These are phyloP conservation scores for Blastobotrys petasosporus DNA, from an alignment of 1,139 yeast species.

Conservation along the genomic window DNA sequence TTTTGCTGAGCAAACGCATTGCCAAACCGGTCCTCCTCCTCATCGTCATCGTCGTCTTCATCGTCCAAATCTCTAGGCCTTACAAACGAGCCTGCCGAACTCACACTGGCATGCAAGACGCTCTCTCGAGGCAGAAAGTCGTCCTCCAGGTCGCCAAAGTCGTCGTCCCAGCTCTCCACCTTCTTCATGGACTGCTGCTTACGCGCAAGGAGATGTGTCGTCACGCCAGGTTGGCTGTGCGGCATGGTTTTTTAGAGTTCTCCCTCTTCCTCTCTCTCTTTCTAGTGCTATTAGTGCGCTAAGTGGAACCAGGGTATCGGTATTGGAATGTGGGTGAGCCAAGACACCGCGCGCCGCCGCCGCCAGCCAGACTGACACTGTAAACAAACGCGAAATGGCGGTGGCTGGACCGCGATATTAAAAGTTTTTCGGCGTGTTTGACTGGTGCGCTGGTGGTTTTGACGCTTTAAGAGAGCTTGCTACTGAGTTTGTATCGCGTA, in stretches of 20 bases:
- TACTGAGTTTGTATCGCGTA: too few species aligned
- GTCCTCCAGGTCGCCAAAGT: slow-evolving; percentile 19
- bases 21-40: neutral
- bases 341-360: too few species aligned
- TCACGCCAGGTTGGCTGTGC: neutral
- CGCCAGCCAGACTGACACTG: too few species aligned
- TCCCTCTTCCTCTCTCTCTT: neutral
- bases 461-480: too few species aligned
- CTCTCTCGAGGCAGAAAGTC: neutral
- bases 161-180: slow-evolving; percentile 24
- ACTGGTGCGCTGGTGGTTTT: too few species aligned
- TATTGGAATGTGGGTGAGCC: too few species aligned
- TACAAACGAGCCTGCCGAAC: slow-evolving; percentile 1
- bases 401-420: too few species aligned
- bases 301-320: too few species aligned
- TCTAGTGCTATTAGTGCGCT: too few species aligned
- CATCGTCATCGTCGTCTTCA: neutral
- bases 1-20: slow-evolving; percentile 1
- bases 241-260: neutral
- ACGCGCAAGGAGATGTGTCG: slow-evolving; percentile 2
- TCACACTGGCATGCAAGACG: slow-evolving; percentile 13
- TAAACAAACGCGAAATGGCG: too few species aligned
- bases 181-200: slow-evolving; percentile 4
- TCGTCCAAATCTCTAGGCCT: neutral
- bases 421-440: too few species aligned